Conservation (phyloP, 2,329 filamentous ascomycete genomes). For the Colletotrichum filicis region DNA sequence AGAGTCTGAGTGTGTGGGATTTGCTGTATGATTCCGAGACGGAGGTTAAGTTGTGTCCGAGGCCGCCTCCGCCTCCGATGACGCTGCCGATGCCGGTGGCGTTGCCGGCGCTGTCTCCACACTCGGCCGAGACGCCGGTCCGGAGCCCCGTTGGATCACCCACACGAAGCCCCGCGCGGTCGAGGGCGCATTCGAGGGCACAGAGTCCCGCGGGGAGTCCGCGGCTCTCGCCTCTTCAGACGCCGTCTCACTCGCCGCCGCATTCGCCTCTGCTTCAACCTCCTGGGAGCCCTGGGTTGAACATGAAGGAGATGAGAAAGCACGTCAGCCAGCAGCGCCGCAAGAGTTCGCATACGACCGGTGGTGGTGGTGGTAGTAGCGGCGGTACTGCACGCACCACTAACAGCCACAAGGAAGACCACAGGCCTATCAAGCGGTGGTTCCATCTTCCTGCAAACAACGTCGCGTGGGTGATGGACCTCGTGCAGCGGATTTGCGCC, state of each 20-base stretch:
- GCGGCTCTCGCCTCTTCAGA: background rate
- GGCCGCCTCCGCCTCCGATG: background rate
- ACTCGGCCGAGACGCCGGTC: background rate
- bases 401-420: background rate
- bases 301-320: slow-evolving; percentile 20
- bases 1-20: slow-evolving; percentile 34
- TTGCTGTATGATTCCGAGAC: slow-evolving; percentile 35
- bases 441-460: slow-evolving; percentile 36
- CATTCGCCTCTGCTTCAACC: slow-evolving; percentile 15
- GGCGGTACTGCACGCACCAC: background rate
- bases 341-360: slow-evolving; percentile 22
- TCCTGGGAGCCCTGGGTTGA: background rate
- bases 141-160: background rate
- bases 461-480: slow-evolving; percentile 36
- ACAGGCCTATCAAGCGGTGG: slow-evolving; percentile 34
- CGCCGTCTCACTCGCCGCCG: slow-evolving; percentile 12
- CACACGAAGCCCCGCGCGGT: background rate
- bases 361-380: background rate
- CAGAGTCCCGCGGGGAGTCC: slow-evolving; percentile 3
- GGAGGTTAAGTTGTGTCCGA: slow-evolving; percentile 28
- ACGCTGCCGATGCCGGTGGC: background rate
- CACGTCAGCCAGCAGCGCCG: slow-evolving; percentile 13
- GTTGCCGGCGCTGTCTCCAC: background rate
- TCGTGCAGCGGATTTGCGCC: slow-evolving; percentile 35
- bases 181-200: background rate